Percentiles rank a stretch among this genome's conserved stretches.
These are phyloP conservation scores for Rhizopogon hawkerae DNA, from an alignment of 1,284 basidiomycete species.

Conservation along the genomic window DNA sequence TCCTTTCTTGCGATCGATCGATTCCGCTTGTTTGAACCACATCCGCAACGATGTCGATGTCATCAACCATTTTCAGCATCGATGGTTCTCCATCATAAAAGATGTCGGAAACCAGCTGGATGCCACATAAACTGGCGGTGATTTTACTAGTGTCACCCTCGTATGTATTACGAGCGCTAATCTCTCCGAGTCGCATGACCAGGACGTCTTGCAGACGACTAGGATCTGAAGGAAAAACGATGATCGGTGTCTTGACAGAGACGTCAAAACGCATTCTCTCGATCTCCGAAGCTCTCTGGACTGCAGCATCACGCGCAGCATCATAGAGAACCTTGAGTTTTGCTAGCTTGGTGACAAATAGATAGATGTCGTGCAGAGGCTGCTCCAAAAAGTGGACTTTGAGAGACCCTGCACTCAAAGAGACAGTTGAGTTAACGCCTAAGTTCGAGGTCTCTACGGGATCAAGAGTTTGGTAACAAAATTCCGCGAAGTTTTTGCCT, in stretches of 20 bases:
- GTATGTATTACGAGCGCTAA: slow-evolving; percentile 77
- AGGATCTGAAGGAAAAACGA: slow-evolving; percentile 79
- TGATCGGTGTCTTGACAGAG: slow-evolving; percentile 86
- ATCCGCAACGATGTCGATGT: slow-evolving; percentile 74
- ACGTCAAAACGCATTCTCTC: slow-evolving; percentile 90
- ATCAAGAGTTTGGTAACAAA: slow-evolving; percentile 92
- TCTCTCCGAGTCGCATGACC: slow-evolving; percentile 83
- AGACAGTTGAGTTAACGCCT: slow-evolving; percentile 83
- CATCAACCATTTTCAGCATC: slow-evolving; percentile 83
- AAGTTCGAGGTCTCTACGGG: slow-evolving; percentile 58
- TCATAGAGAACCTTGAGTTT: slow-evolving; percentile 92
- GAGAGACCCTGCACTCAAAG: slow-evolving; percentile 84
- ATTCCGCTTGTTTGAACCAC: slow-evolving; percentile 55
- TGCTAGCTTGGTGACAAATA: slow-evolving; percentile 83
- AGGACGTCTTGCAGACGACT: slow-evolving; percentile 60
- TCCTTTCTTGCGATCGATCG: slow-evolving; percentile 40
- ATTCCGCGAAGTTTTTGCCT: slow-evolving; percentile 91
- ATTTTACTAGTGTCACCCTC: slow-evolving; percentile 55
- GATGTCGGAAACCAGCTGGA: slow-evolving; percentile 74
- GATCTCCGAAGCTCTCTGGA: slow-evolving; percentile 83
- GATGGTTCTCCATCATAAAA: slow-evolving; percentile 41
- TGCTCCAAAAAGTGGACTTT: slow-evolving; percentile 86
- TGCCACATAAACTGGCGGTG: slow-evolving; percentile 75
- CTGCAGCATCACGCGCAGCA: slow-evolving; percentile 88
- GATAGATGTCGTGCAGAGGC: slow-evolving; percentile 78